Conservation (phyloP, 257 asterid species). For the Solanum clarkiae region DNA sequence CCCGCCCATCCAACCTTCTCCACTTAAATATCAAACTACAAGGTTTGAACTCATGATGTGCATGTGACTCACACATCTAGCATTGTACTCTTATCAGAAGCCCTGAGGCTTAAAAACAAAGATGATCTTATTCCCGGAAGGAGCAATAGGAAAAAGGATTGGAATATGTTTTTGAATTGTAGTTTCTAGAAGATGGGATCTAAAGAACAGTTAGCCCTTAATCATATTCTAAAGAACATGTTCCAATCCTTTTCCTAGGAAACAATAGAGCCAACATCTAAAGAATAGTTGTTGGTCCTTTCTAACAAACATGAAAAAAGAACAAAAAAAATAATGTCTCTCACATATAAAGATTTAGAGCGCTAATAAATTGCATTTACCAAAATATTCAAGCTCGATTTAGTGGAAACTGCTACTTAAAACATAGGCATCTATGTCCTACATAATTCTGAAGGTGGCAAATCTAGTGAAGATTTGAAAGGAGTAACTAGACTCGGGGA, state of each 20-base stretch:
- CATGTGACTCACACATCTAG: background rate
- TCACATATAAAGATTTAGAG: background rate
- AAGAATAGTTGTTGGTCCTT: background rate
- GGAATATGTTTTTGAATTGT: background rate
- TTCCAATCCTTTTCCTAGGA: background rate
- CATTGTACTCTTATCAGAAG: background rate
- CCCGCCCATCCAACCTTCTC: background rate
- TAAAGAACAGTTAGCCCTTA: background rate
- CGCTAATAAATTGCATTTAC: background rate
- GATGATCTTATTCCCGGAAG: background rate
- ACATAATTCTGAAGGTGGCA: background rate
- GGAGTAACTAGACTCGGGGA: background rate
- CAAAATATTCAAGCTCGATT: background rate
- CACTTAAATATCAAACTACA: background rate
- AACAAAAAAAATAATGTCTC: background rate
- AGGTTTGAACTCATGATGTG: background rate
- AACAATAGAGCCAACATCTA: background rate
- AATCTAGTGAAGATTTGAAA: background rate
- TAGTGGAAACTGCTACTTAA: background rate
- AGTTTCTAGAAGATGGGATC: background rate
- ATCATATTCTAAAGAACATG: background rate
- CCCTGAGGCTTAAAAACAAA: background rate
- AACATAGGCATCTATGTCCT: background rate
- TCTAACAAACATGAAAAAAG: background rate
- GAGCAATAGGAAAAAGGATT: background rate